These are phyloP conservation scores for Chenopodium formosanum DNA, from an alignment of 148 eudicot species.

Conservation along the genomic window DNA sequence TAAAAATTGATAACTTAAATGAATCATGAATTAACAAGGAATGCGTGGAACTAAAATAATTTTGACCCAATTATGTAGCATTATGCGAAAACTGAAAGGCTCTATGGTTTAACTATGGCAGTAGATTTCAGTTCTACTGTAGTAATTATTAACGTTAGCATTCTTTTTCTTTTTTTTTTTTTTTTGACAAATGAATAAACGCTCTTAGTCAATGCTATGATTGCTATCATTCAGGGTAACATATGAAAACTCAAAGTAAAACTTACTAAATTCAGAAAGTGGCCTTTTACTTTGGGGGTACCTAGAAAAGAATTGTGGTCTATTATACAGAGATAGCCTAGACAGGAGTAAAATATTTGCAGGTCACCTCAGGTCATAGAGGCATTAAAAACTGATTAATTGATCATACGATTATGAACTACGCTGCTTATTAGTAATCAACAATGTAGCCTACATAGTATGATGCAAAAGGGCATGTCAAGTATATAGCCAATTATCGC, in stretches of 20 bases:
- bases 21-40: not conserved
- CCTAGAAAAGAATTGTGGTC: too few species aligned
- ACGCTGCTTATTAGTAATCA: not conserved
- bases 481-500: not conserved
- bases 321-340: too few species aligned
- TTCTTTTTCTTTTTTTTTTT: too few species aligned
- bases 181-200: too few species aligned
- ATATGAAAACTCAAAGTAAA: too few species aligned
- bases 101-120: not conserved
- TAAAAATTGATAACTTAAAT: not conserved
- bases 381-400: not conserved
- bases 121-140: not conserved
- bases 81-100: not conserved
- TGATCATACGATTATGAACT: not conserved
- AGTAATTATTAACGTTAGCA: not conserved
- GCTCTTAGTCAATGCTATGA: not conserved
- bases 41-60: not conserved
- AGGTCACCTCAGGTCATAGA: not conserved
- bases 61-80: not conserved
- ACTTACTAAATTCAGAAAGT: too few species aligned
- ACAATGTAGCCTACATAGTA: not conserved
- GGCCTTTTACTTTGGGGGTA: too few species aligned
- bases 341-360: not conserved
- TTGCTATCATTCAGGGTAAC: too few species aligned
- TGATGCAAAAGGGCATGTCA: not conserved